A percentile compares a stretch with the other conserved stretches of the same genome.
Evolutionary conservation across 768 basidiomycete genomes (phyloP).

Genomic region (Kockovaella imperatae): DNA sequence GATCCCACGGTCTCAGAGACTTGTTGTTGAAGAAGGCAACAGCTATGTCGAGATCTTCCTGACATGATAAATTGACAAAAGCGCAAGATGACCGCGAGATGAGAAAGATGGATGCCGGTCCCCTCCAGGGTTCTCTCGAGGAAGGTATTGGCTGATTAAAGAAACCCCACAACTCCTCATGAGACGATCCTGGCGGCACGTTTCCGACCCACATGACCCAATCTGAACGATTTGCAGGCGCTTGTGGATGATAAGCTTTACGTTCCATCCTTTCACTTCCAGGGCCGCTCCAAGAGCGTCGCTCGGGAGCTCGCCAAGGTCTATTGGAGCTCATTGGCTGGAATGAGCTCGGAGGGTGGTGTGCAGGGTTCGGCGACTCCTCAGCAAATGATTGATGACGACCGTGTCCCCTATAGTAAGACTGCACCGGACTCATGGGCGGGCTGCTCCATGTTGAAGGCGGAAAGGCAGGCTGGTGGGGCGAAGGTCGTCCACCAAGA

Average conservation of each 20-base stretch:
- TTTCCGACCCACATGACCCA: constrained; percentile 98
- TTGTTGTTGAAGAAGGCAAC: constrained; percentile 66
- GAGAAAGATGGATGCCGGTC: constrained; percentile 77
- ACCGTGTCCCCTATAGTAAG: background rate
- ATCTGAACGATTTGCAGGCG: constrained; percentile 60
- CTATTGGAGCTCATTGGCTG: too few species aligned
- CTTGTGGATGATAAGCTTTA: constrained; percentile 42
- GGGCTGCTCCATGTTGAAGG: constrained; percentile 9
- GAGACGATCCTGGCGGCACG: constrained; percentile 64
- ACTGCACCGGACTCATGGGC: constrained; percentile 15
- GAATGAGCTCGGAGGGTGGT: constrained; percentile 15
- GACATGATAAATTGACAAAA: constrained; percentile 76
- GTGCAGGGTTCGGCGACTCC: constrained; percentile 4
- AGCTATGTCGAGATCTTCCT: constrained; percentile 57
- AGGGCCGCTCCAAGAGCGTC: background rate
- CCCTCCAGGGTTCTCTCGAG: constrained; percentile 44
- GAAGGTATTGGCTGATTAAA: constrained; percentile 52
- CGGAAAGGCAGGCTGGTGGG: background rate
- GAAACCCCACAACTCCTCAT: constrained; percentile 79
- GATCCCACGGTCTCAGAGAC: constrained; percentile 61
- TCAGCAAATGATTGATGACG: background rate
- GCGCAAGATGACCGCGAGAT: constrained; percentile 93
- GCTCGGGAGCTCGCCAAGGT: background rate
- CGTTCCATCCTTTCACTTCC: constrained; percentile 21
- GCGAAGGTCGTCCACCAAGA: background rate